These are phyloP conservation scores for Mycosarcoma mackinlayi DNA, from an alignment of 1,284 basidiomycete species.

Conservation along the genomic window DNA sequence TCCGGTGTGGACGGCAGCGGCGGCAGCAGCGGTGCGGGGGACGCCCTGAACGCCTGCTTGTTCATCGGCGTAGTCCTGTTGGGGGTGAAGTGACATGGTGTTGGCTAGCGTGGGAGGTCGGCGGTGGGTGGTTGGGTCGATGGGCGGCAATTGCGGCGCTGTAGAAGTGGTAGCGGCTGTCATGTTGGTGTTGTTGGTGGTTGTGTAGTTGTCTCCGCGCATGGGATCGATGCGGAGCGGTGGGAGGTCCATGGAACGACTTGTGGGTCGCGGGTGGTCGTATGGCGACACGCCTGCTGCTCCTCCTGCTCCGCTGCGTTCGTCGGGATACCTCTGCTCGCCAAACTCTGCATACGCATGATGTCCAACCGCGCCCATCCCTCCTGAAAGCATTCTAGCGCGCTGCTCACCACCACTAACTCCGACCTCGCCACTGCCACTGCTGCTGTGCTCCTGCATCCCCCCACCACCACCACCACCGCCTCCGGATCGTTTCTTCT, in stretches of 20 bases:
- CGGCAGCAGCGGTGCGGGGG: no score
- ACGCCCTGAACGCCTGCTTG: background rate
- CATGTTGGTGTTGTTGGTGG: background rate
- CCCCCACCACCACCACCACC: background rate
- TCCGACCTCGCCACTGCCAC: background rate
- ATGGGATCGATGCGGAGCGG: slow-evolving; percentile 12
- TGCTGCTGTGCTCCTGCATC: background rate
- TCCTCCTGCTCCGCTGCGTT: background rate
- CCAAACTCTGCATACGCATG: slow-evolving; percentile 4
- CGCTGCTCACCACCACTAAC: background rate
- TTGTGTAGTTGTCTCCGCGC: slow-evolving; percentile 1
- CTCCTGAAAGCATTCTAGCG: background rate
- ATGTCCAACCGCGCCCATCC: slow-evolving; percentile 4
- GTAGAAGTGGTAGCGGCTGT: slow-evolving; percentile 3
- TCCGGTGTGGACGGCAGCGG: background rate
- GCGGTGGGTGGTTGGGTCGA: background rate
- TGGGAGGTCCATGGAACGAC: slow-evolving; percentile 20
- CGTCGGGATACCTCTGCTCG: slow-evolving; percentile 8
- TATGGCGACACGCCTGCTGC: slow-evolving; percentile 1
- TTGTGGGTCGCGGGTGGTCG: background rate
- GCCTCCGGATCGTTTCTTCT: slow-evolving; percentile 47
- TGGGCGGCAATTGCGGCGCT: background rate
- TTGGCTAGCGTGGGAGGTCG: background rate
- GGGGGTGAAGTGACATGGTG: background rate
- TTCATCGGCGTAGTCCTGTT: background rate